Evolutionary conservation across 179 eudicot species (phyloP).

Genomic region (Beta lomatogona): DNA sequence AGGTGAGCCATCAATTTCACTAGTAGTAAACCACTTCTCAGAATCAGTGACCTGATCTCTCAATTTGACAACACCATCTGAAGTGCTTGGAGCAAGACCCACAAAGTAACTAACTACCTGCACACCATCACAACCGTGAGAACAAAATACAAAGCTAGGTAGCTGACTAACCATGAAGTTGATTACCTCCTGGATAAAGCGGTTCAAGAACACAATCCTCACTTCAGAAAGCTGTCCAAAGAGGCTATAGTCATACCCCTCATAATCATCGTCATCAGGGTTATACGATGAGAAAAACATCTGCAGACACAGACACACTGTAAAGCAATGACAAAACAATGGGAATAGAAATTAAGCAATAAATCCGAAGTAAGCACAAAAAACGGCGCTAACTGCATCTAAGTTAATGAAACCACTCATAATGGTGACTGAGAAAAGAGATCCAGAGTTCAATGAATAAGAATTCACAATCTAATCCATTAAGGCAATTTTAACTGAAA

Average conservation of each 20-base stretch:
- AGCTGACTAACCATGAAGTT: conserved; percentile 10
- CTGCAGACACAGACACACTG: conserved; percentile 44
- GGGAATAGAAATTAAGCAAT: conserved; percentile 2
- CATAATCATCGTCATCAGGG: conserved; percentile 79
- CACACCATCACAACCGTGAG: conserved; percentile 26
- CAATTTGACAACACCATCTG: conserved; percentile 65
- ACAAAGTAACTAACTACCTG: conserved; percentile 80
- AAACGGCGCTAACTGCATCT: not conserved
- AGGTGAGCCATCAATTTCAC: conserved; percentile 95
- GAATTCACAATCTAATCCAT: not conserved
- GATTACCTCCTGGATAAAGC: conserved; percentile 91
- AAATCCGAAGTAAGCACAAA: conserved; percentile 15
- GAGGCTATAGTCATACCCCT: conserved; percentile 89
- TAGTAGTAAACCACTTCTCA: conserved; percentile 80
- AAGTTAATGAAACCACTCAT: not conserved
- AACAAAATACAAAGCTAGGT: conserved; percentile 2
- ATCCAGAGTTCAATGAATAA: not conserved
- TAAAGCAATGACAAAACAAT: conserved; percentile 8
- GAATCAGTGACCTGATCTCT: conserved; percentile 82
- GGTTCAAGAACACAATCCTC: conserved; percentile 82
- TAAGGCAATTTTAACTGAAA: not conserved
- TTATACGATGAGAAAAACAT: conserved; percentile 68
- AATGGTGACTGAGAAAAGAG: not conserved
- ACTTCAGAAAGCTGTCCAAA: conserved; percentile 93
- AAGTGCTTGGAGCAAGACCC: conserved; percentile 81